These are phyloP conservation scores for Aaosphaeria arxii DNA, from an alignment of 2,329 filamentous ascomycete species.

Conservation along the genomic window DNA sequence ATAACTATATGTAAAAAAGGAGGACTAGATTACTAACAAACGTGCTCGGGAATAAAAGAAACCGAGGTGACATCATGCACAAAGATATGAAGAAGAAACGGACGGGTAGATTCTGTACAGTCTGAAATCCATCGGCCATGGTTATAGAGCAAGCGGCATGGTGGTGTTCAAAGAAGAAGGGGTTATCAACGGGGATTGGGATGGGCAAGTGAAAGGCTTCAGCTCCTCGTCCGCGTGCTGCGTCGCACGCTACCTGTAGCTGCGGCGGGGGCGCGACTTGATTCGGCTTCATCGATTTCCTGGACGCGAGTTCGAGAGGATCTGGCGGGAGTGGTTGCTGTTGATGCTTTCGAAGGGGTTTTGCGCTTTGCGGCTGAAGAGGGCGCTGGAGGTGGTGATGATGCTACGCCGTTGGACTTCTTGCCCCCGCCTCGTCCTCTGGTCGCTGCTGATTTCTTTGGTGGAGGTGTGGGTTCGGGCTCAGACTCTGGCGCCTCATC, in stretches of 20 bases:
- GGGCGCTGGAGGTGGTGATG: constrained; percentile 6
- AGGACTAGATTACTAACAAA: too few species aligned
- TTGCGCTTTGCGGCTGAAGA: constrained; percentile 2
- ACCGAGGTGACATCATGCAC: too few species aligned
- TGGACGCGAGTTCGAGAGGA: constrained; percentile 4
- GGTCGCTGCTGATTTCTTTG: constrained; percentile 7
- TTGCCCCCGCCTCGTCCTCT: constrained; percentile 4
- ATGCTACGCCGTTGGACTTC: constrained; percentile 14
- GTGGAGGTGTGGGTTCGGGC: constrained; percentile 11
- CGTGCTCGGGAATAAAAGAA: too few species aligned
- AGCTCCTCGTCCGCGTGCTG: constrained; percentile 13
- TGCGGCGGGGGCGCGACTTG: constrained; percentile 8
- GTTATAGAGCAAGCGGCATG: too few species aligned
- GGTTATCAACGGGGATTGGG: too few species aligned
- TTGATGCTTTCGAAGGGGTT: constrained; percentile 13
- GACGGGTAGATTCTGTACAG: too few species aligned
- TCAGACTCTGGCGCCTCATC: constrained; percentile 12
- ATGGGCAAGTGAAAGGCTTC: neutral
- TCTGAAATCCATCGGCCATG: too few species aligned
- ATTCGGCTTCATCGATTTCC: constrained; percentile 12
- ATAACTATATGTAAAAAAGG: too few species aligned
- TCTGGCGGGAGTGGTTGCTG: too few species aligned
- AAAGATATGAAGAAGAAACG: too few species aligned
- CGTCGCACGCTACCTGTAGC: constrained; percentile 17
- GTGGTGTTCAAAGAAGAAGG: too few species aligned